Evolutionary conservation across 1,139 yeast genomes (phyloP), one percentile per base, ranked within the genome.

Genomic region (Oligophagozyma castellii): DNA sequence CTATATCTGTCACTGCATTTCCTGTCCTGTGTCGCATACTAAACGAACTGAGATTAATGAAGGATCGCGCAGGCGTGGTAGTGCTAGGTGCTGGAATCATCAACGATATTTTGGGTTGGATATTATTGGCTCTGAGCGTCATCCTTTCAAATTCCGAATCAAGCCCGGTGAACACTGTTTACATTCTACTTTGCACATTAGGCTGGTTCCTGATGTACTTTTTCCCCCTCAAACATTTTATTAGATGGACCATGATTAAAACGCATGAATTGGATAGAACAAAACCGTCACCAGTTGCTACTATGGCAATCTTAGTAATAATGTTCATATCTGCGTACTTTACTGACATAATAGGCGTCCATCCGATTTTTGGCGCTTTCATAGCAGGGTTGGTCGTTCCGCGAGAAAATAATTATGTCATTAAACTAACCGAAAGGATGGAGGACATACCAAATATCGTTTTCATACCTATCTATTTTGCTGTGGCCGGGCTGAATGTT

Each of bases 101-200:
- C 26, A 79, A 79, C 46, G 93, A 79, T 48, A 66, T 79, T 41
- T 51, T 75, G n/a, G 92, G 92, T 3, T 79, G 92, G 93, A 69
- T 78, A 34, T 56, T 79, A 31, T 63, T 79, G 37, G 92, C 92
- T 0, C 59, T 79, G 36, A 70, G 75, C 29, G 76, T 79, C 28
- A 77, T 86, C 10, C 59, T 79, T 36, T 84, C 86, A 5, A 78
- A 75, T 48, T 62, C 86, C 1, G 66, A 71, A n/a, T 48, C 63
- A 8, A 64, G 68, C 26, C 75, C 79, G 1, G 68, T 76, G 24
- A 68, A 67, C 35, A 74, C 84, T 0, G 68, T 76, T 4, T 79
- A 76, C 51, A 75, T 78, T 32, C 57, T 78, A 24, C 57, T 79
- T 10, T 65, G 75, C 26, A 66, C 75, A 1, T 52, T 65, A 13